Conservation (phyloP, 768 basidiomycete genomes). For the Kwoniella europaea region DNA sequence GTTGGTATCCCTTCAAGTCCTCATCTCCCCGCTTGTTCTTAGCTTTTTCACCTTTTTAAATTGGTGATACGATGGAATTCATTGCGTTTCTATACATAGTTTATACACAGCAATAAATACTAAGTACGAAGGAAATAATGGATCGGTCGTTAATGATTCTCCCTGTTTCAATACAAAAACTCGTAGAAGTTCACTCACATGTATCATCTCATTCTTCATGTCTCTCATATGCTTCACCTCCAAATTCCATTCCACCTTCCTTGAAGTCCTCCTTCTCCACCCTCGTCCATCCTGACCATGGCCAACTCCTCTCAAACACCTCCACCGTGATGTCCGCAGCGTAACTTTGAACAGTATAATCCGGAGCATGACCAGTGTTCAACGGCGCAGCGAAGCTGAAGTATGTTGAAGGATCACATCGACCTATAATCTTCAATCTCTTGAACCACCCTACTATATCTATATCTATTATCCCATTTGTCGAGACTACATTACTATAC, state of each 20-base stretch:
- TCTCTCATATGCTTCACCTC: conserved; percentile 36
- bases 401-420: conserved; percentile 28
- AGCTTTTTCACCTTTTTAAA: conserved; percentile 12
- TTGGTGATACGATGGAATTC: conserved; percentile 8
- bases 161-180: background rate
- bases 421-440: conserved; percentile 21
- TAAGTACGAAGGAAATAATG: background rate
- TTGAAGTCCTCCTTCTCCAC: conserved; percentile 31
- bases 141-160: background rate
- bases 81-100: background rate
- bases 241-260: conserved; percentile 42
- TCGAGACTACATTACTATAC: conserved; percentile 22
- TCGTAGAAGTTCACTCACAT: background rate
- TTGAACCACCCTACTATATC: conserved; percentile 45
- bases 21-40: conserved; percentile 29
- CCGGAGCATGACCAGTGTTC: conserved; percentile 31
- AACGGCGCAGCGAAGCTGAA: conserved; percentile 42
- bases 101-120: background rate
- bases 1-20: conserved; percentile 22
- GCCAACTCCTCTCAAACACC: conserved; percentile 28
- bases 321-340: conserved; percentile 31
- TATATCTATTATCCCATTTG: conserved; percentile 21
- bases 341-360: conserved; percentile 38
- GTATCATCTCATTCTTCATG: conserved; percentile 32
- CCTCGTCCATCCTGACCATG: conserved; percentile 23